These are phyloP conservation scores for Botryotinia globosa DNA, from an alignment of 2,329 filamentous ascomycete genomes.

Conservation along the genomic window DNA sequence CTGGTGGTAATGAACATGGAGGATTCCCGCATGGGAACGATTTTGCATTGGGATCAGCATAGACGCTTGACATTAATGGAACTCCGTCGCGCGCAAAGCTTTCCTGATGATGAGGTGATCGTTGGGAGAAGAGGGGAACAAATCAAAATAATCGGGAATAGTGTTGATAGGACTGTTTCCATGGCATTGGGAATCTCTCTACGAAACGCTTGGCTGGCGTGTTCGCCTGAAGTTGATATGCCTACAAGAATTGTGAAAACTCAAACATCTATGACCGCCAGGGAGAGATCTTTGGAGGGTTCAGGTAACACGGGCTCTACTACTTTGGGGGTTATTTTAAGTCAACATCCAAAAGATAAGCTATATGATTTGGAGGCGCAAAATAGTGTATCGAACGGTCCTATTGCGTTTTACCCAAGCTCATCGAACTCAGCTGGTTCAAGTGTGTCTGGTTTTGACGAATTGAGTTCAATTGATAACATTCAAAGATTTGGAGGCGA, in stretches of 20 bases:
- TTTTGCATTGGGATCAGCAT: conserved; percentile 64
- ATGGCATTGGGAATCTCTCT: conserved; percentile 63
- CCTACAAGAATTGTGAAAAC: not conserved
- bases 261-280: not conserved
- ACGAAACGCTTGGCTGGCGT: conserved; percentile 52
- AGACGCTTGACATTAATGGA: conserved; percentile 65
- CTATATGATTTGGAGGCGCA: not conserved
- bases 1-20: conserved; percentile 51
- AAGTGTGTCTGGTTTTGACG: not conserved
- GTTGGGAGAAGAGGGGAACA: conserved; percentile 56
- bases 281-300: not conserved
- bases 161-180: conserved; percentile 67
- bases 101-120: conserved; percentile 67
- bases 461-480: not conserved
- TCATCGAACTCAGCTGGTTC: not conserved
- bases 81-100: conserved; percentile 65
- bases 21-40: conserved; percentile 54
- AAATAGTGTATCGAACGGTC: not conserved
- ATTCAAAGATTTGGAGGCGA: not conserved
- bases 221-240: conserved; percentile 21
- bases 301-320: not conserved
- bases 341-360: not conserved
- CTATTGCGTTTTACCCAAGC: not conserved
- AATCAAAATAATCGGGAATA: conserved; percentile 71
- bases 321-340: not conserved